A percentile compares a stretch with the other conserved stretches of the same genome.
phyloP scores from a whole-genome alignment of 1,139 yeast genomes.

The Sugiyamaella grinbergsii region DNA sequence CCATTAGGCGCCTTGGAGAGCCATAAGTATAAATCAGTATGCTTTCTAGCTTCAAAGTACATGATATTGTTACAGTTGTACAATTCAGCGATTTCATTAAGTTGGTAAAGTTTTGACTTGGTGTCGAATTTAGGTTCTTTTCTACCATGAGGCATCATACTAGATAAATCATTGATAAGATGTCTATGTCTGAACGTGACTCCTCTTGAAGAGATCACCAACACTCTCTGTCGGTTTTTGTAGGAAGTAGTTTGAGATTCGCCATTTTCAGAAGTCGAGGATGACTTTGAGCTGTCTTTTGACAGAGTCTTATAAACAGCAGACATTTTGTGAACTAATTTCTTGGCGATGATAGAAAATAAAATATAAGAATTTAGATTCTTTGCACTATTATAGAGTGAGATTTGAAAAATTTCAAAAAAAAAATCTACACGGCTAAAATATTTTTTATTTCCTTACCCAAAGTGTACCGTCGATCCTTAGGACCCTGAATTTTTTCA shows the following conservation, averaged over 20 bases:
- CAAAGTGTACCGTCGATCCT: background rate
- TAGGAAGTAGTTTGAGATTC: constrained; percentile 45
- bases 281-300: constrained; percentile 49
- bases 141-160: constrained; percentile 89
- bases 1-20: constrained; percentile 96
- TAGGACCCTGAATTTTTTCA: background rate
- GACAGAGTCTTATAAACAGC: constrained; percentile 72
- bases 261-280: constrained; percentile 37
- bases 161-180: constrained; percentile 75
- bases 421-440: constrained; percentile 13
- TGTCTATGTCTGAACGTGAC: constrained; percentile 93
- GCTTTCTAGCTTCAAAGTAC: constrained; percentile 96
- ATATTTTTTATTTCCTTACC: constrained; percentile 4
- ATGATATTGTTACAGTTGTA: constrained; percentile 95
- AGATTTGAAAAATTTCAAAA: constrained; percentile 25
- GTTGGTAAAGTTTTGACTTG: constrained; percentile 82
- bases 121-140: constrained; percentile 96
- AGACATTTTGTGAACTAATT: constrained; percentile 59
- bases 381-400: too few species aligned
- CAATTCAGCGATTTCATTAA: constrained; percentile 94
- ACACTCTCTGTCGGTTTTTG: constrained; percentile 51
- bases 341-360: background rate
- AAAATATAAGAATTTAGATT: constrained; percentile 4
- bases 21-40: constrained; percentile 94
- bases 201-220: constrained; percentile 92